Base-by-base conservation (phyloP, 2,329 filamentous ascomycete genomes). In the Sporothrix pallida region DNA sequence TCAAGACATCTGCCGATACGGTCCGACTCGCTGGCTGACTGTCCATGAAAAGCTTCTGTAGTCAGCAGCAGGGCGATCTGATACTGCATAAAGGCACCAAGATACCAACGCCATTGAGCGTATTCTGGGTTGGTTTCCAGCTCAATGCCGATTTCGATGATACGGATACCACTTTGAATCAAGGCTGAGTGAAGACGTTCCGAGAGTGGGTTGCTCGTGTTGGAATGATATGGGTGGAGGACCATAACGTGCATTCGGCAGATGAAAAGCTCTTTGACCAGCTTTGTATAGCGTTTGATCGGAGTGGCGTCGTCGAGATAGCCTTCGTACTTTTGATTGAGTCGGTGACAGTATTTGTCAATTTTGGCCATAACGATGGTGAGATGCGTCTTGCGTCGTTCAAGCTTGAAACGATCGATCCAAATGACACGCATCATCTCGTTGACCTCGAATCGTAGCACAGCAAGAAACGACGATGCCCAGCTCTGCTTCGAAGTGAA, bases 1-100 rank as follows among this genome's bases (percentile, higher is more conserved):
- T 94, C 91, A 37, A 93, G 83, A 77, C 90, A 91, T 48, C 84
- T 82, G 91, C 92, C 93, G 74, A 93, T 91, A 9, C 91, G 87
- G 31, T 87, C 86, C 1, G 89, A 88, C 75, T 92, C 86, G 70
- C 85, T 20, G 85, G 67, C 86, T 84, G 71, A 86, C 82, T 0
- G 89, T 87, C 56, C 86, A 85, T 87, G 86, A 78, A 89, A 91
- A 3, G 93, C 82, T 79, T 94, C 91, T 26, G 89, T 87, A 7
- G 93, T 84, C 26, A 95, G 83, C 0, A 94, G 84, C 46, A 94
- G 84, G 0, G 91, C 90, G 4, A 87, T 86, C 78, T 94, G 92
- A 79, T 91, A 93, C 79, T 93, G 92, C 75, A 92, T 90, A 76
- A 92, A 88, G 6, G 92, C 91, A 4, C 91, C 91, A 13, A 83